phyloP scores from a whole-genome alignment of 2,329 filamentous ascomycete genomes.

The Penicillium occitanis region DNA sequence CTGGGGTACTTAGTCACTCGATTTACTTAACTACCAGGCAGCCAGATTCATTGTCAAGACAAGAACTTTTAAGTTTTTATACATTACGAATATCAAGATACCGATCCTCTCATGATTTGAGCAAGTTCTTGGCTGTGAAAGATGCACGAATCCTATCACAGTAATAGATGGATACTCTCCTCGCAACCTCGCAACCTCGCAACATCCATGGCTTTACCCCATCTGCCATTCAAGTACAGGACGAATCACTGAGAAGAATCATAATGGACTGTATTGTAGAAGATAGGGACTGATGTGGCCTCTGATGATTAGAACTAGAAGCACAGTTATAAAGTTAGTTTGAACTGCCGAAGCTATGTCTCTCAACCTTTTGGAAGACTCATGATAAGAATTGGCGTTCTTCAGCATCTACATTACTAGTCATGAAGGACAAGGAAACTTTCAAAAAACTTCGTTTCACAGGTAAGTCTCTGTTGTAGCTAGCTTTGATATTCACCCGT shows the following conservation, averaged over 20 bases:
- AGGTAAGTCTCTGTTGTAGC: background rate
- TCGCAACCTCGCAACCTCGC: background rate
- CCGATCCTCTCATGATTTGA: background rate
- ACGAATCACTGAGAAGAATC: background rate
- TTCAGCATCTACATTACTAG: background rate
- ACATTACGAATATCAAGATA: background rate
- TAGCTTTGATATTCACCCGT: too few species aligned
- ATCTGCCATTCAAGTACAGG: background rate
- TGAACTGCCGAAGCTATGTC: background rate
- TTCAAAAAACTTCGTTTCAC: background rate
- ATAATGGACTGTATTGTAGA: background rate
- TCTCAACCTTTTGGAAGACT: background rate
- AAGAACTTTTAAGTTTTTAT: background rate
- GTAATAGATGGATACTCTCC: background rate
- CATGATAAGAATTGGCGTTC: background rate
- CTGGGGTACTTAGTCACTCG: background rate
- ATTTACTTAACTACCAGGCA: background rate
- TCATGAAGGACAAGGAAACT: background rate
- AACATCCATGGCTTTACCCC: background rate
- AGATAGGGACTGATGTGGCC: too few species aligned
- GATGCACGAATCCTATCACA: background rate
- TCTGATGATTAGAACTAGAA: too few species aligned
- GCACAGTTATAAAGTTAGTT: background rate
- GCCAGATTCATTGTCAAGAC: background rate
- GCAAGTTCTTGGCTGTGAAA: background rate